Conservation (phyloP, 129 eudicot species). For the Scalesia atractyloides region DNA sequence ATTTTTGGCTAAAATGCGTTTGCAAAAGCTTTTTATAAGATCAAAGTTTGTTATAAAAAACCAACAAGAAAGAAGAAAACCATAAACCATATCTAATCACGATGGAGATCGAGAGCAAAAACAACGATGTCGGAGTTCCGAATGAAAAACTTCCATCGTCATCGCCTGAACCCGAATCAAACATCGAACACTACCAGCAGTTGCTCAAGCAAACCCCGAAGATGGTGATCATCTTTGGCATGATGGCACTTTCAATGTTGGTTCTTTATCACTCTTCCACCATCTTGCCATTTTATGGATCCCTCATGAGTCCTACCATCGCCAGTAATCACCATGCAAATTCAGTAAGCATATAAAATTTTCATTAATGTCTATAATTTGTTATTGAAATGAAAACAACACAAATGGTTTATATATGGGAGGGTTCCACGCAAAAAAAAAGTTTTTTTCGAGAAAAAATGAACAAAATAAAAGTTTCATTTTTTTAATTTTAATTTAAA, state of each 20-base stretch:
- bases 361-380: not conserved
- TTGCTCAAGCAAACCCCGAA: slow-evolving; percentile 27
- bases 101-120: slow-evolving; percentile 26
- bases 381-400: too few species aligned
- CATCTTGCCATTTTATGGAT: slow-evolving; percentile 15
- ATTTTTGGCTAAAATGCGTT: too few species aligned
- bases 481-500: too few species aligned
- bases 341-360: slow-evolving; percentile 15
- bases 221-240: slow-evolving; percentile 35
- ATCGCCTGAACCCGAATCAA: slow-evolving; percentile 15
- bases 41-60: too few species aligned
- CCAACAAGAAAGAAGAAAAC: too few species aligned
- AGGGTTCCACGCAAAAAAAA: too few species aligned
- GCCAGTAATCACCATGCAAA: not conserved
- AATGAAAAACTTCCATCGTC: not conserved
- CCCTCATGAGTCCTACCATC: slow-evolving; percentile 11
- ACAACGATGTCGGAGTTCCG: slow-evolving; percentile 1
- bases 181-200: slow-evolving; percentile 12
- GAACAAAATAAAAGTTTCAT: too few species aligned
- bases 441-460: too few species aligned
- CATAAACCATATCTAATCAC: not conserved
- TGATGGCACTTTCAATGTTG: slow-evolving; percentile 19
- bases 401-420: too few species aligned
- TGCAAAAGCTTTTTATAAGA: too few species aligned
- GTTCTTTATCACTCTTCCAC: slow-evolving; percentile 15